These are phyloP conservation scores for Daldinia vernicosa DNA, from an alignment of 495 filamentous ascomycete species.

Conservation along the genomic window DNA sequence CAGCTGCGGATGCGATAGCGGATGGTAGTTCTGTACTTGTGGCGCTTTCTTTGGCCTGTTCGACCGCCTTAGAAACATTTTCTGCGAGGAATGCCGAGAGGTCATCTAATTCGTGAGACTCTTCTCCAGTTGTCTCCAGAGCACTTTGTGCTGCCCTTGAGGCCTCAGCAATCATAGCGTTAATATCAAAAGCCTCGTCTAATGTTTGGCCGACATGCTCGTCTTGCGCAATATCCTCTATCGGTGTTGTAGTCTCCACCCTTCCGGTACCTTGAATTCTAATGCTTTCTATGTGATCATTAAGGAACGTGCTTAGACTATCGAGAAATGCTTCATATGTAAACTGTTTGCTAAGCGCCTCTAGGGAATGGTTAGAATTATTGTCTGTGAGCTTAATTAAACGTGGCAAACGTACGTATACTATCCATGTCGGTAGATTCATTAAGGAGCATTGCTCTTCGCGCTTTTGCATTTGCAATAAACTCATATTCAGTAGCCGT, in stretches of 20 bases:
- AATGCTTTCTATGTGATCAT: conserved; percentile 74
- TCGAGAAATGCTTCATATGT: conserved; percentile 82
- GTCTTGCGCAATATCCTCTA: conserved; percentile 44
- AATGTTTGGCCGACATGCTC: conserved; percentile 21
- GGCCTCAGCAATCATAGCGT: conserved; percentile 46
- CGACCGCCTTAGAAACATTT: conserved; percentile 47
- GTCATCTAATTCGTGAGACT: conserved; percentile 38
- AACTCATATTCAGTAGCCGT: conserved; percentile 80
- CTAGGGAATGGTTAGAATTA: conserved; percentile 47
- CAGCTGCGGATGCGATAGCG: conserved; percentile 45
- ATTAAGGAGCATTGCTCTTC: conserved; percentile 72
- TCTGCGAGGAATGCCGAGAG: conserved; percentile 46
- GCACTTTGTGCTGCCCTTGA: conserved; percentile 45
- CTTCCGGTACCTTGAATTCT: conserved; percentile 59
- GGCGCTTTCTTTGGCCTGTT: conserved; percentile 43
- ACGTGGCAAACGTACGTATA: conserved; percentile 53
- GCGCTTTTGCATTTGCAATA: conserved; percentile 66
- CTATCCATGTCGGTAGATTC: conserved; percentile 69
- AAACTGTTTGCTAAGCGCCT: conserved; percentile 75
- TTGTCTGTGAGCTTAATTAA: background rate
- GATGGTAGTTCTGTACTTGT: conserved; percentile 42
- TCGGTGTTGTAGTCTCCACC: conserved; percentile 50
- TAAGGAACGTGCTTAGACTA: conserved; percentile 76
- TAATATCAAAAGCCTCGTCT: conserved; percentile 43
- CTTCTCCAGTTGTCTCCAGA: conserved; percentile 22